Base-by-base conservation (phyloP, 1,284 basidiomycete genomes). In the Laetiporus sulphureus region DNA sequence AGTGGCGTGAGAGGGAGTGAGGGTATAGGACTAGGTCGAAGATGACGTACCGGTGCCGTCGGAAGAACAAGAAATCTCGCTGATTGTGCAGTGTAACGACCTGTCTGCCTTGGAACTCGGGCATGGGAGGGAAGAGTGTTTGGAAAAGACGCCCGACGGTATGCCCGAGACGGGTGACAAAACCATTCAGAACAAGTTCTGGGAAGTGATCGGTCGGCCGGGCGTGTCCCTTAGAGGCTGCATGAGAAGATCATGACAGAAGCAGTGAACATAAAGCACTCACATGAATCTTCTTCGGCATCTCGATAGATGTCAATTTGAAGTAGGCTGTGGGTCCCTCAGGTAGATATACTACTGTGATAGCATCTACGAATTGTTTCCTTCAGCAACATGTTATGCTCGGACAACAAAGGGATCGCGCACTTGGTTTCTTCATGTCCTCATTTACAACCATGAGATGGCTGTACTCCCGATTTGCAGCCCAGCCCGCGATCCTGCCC, bases 51-150 rank as follows among this genome's bases (percentile, higher is more conserved):
- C 90, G 75, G 68, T 98, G 94, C 50, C 96, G 72, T 45, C 96
- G 72, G 73, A 99, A 97, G 69, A 99, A 99, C 45, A 99, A 68
- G 63, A 98, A 99, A 67, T 99, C 96, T 42, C 96, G 79, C 62
- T 98, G 94, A 58, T 98, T 98, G 63, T 99, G 96, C 21, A 98
- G 72, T 1, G 95, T 97, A 3, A 98, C 93, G 12, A 98, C 94
- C 65, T 99, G 96, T 32, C 96, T 75, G 15, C 96, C 96, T 62
- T 95, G 89, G 57, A 98, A 93, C 63, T 96, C 89, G 0, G 95
- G 94, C 50, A 97, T 73, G 12, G 90, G 88, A 12, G 96, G 96
- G 68, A 99, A 99, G 18, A 95, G 75, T 1, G 90, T 90, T 55
- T 97, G 95, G 63, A 99, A 92, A 69, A 99, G 83, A 23, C 89